Evolutionary conservation across 1,139 yeast genomes (phyloP), one percentile per base, ranked within the genome.

Genomic region (Magnusiomyces tetraspermus): DNA sequence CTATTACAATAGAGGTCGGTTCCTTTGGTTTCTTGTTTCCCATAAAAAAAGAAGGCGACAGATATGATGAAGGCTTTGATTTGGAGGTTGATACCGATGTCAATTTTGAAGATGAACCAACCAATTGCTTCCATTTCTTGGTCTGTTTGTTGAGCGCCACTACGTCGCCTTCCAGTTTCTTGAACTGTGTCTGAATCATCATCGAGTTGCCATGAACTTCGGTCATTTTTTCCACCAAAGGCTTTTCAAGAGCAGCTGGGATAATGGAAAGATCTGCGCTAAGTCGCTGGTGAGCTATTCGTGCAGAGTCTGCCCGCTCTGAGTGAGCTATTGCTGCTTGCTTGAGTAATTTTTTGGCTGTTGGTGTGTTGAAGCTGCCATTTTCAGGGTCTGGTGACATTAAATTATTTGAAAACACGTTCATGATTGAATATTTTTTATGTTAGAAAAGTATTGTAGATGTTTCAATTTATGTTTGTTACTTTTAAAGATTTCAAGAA

Each of bases 301-400:
- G 55, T 0, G 65, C 65, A 5, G 58, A 55, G 21, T 61, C 66
- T 33, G 57, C 57, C 8, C 67, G 58, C 46, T 62, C 62, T 1
- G 60, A 51, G 54, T 64, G 67, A 21, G 67, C 68, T 43, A 65
- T 65, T 53, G 65, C 61, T n/a, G 67, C 60, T 49, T 65, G 68
- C 48, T 62, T 62, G 33, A 65, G 57, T 31, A 65, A 55, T 53
- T 58, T 61, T 47, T 53, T 57, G 13, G 64, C 66, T 26, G 58
- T 57, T 4, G 60, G 55, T 46, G 62, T 62, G 17, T 33, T 33
- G 38, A 17, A 4, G 5, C n/a, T 15, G 45, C 61, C 60, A 59
- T 60, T 58, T 17, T 41, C 22, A 15, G 36, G 22, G 40, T 42
- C 46, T 31, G 17, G n/a, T 8, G 38, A 15, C 4, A 13, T 17